Conservation (phyloP, 2,329 filamentous ascomycete genomes). For the Zymoseptoria brevis region DNA sequence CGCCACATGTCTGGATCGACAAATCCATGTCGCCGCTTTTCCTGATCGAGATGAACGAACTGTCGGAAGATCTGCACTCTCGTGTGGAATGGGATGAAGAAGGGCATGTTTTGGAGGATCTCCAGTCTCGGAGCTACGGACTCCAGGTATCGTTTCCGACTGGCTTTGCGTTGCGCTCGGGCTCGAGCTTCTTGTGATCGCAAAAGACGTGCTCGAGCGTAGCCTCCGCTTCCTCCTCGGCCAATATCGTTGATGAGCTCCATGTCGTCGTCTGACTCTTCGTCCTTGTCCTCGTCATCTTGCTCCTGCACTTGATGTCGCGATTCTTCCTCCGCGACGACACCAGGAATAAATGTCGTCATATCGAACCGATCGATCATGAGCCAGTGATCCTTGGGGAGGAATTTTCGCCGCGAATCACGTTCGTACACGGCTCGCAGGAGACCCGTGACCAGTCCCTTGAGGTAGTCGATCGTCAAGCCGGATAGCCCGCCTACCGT, state of each 20-base stretch:
- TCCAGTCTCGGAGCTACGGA: conserved; percentile 79
- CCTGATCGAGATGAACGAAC: conserved; percentile 79
- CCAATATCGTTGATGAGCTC: conserved; percentile 10
- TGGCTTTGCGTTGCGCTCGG: conserved; percentile 57
- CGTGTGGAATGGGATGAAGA: conserved; percentile 87
- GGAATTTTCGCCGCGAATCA: conserved; percentile 78
- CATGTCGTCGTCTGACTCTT: conserved; percentile 37
- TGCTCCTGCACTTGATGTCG: conserved; percentile 61
- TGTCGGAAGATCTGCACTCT: conserved; percentile 88
- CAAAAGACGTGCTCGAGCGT: conserved; percentile 12
- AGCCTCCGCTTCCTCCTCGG: conserved; percentile 23
- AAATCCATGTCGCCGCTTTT: conserved; percentile 57
- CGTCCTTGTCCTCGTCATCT: conserved; percentile 51
- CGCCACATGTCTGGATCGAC: conserved; percentile 71
- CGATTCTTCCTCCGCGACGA: conserved; percentile 78
- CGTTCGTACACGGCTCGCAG: conserved; percentile 86
- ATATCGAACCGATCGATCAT: conserved; percentile 87
- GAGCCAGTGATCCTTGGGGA: conserved; percentile 81
- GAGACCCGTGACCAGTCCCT: conserved; percentile 68
- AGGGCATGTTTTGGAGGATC: conserved; percentile 91
- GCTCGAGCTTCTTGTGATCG: conserved; percentile 49
- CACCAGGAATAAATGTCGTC: conserved; percentile 72
- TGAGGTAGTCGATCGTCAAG: conserved; percentile 69
- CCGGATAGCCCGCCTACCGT: conserved; percentile 57
- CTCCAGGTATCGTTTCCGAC: conserved; percentile 64